Evolutionary conservation across 148 eudicot genomes (phyloP), one percentile per base, ranked within the genome.

Genomic region (Fallopia convolvulus): DNA sequence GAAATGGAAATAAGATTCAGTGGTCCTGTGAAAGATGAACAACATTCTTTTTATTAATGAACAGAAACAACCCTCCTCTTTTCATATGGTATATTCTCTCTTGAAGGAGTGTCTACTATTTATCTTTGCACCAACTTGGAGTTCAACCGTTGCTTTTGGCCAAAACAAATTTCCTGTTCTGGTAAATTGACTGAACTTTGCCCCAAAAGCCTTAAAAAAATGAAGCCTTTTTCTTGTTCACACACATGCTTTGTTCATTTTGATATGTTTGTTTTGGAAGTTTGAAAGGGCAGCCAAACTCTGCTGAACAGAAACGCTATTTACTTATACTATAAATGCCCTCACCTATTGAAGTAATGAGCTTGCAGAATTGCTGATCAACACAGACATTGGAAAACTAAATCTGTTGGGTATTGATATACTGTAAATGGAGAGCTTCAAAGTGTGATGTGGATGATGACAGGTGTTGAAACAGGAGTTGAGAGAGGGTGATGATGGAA

Each of bases 311-410:
- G 72, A 39, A 6, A 15, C 7, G 21, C 44, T 46, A 68, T 68
- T 68, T 46, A 61, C 5, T 61, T 3, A n/a, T n/a, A n/a, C 0
- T 26, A 10, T 61, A 61, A 21, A 61, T 23, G 11, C 33, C 33
- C 68, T n/a, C 68, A 68, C 46, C 41, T 68, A 68, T 18, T 33
- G 20, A 68, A 68, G 72, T 68, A 39, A 68, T 68, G 46, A 36
- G 21, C 15, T 39, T 68, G 46, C 44, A 68, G 72, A 36, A 13
- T 68, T 36, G 8, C 44, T 68, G 72, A 68, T 68, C 39, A 36
- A 36, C 72, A 15, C 72, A 36, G 3, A 36, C 72, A 68, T 68
- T 68, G 72, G 72, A 39, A 68, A 68, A 17, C 72, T 68, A 39
- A 11, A 46, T 20, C 32, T 58, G 39, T 6, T 63, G 70, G 14